phyloP scores from a whole-genome alignment of 2,329 filamentous ascomycete species.

The Botrytis galanthina region DNA sequence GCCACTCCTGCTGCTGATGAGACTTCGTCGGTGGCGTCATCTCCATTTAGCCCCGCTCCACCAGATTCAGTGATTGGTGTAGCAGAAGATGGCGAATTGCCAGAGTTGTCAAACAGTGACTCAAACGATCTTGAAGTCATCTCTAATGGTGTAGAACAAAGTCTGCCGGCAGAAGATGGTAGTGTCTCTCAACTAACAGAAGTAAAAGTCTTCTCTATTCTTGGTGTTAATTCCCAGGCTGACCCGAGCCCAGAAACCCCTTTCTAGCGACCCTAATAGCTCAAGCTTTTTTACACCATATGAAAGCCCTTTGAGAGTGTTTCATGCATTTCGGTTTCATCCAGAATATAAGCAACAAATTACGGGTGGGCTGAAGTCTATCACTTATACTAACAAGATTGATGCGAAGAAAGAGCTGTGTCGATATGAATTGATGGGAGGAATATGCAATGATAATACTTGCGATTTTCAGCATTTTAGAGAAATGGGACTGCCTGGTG shows the following conservation, averaged over 20 bases:
- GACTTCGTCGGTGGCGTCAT: slow-evolving; percentile 35
- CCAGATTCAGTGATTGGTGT: slow-evolving; percentile 36
- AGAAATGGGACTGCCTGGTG: slow-evolving; percentile 70
- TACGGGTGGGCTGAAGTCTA: slow-evolving; percentile 74
- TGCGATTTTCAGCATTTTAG: slow-evolving; percentile 82
- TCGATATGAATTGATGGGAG: slow-evolving; percentile 68
- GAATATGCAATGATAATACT: slow-evolving; percentile 67
- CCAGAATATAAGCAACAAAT: slow-evolving; percentile 69
- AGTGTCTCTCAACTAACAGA: slow-evolving; percentile 26
- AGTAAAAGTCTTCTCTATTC: slow-evolving; percentile 31
- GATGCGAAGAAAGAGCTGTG: slow-evolving; percentile 73
- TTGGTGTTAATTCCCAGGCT: slow-evolving; percentile 27
- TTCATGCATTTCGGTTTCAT: slow-evolving; percentile 89
- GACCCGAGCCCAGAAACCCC: slow-evolving; percentile 27
- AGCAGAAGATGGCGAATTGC: slow-evolving; percentile 18
- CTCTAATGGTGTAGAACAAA: slow-evolving; percentile 26
- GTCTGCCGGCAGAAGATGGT: slow-evolving; percentile 23
- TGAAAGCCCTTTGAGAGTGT: slow-evolving; percentile 75
- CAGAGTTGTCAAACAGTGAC: slow-evolving; percentile 21
- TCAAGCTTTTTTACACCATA: slow-evolving; percentile 57
- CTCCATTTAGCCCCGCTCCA: slow-evolving; percentile 45
- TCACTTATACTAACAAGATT: slow-evolving; percentile 93
- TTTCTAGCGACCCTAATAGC: slow-evolving; percentile 19
- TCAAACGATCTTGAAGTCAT: slow-evolving; percentile 19
- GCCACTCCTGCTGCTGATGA: slow-evolving; percentile 34